phyloP scores from a whole-genome alignment of 148 eudicot genomes.

The Vaccinium myrtillus region DNA sequence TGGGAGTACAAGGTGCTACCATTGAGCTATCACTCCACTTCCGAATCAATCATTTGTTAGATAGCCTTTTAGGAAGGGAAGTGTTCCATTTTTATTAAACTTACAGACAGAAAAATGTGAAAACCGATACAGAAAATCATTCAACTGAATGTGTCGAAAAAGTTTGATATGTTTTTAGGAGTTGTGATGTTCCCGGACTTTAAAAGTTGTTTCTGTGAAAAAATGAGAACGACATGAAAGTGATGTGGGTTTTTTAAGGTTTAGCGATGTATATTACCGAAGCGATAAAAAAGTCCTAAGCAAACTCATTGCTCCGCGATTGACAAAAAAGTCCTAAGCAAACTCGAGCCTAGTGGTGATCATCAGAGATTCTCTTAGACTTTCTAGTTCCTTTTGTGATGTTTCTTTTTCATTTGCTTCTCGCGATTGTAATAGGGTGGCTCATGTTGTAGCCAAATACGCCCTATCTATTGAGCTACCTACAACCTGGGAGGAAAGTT shows the following conservation, averaged over 20 bases:
- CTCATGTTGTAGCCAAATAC: no score
- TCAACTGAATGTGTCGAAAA: neutral
- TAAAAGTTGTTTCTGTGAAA: neutral
- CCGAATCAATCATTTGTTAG: neutral
- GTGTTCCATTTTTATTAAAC: neutral
- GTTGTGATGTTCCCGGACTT: neutral
- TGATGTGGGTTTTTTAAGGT: neutral
- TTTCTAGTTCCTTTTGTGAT: no score
- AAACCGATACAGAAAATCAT: neutral
- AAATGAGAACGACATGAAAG: neutral
- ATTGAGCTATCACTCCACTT: no score
- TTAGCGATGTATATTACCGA: neutral
- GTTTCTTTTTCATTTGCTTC: no score
- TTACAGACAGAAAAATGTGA: neutral
- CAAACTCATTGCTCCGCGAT: neutral
- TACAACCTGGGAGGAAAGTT: no score
- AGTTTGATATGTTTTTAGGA: neutral
- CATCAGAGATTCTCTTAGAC: no score
- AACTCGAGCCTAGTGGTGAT: no score
- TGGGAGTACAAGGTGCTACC: no score
- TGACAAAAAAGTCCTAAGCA: no score
- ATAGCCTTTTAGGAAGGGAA: neutral
- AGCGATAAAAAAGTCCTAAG: neutral
- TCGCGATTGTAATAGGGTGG: no score
- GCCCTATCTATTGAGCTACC: no score